These are phyloP conservation scores for Linum trigynum DNA, from an alignment of 345 rosid species.

Conservation along the genomic window DNA sequence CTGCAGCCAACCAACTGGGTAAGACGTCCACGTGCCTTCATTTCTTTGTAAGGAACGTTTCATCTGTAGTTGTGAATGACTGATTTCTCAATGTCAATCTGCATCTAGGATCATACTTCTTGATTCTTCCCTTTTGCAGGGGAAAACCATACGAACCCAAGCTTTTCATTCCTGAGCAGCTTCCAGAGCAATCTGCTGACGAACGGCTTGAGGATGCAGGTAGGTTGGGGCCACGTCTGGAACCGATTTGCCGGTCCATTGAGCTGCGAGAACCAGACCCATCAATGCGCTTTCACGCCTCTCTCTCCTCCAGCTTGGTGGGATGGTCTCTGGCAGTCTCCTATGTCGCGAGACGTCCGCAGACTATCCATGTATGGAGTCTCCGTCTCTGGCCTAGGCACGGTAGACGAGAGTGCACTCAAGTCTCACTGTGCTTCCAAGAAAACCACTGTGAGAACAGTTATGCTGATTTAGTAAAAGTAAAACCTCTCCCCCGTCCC, in stretches of 20 bases:
- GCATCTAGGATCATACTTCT: slow-evolving; percentile 4
- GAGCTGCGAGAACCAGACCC: slow-evolving; percentile 61
- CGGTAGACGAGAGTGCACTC: slow-evolving; percentile 52
- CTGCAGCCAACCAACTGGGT: slow-evolving; percentile 81
- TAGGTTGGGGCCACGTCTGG: slow-evolving; percentile 98
- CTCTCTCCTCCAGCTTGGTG: slow-evolving; percentile 97
- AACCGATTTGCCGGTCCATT: slow-evolving; percentile 89
- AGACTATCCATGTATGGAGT: slow-evolving; percentile 60
- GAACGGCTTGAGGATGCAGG: slow-evolving; percentile 63
- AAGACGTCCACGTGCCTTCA: slow-evolving; percentile 1
- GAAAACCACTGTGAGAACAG: slow-evolving; percentile 45
- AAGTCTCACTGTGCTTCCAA: slow-evolving; percentile 47
- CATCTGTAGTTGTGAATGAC: too few species aligned
- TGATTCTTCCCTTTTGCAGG: slow-evolving; percentile 30
- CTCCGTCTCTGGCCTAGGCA: slow-evolving; percentile 68
- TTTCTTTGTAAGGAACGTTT: too few species aligned
- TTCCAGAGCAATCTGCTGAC: slow-evolving; percentile 65
- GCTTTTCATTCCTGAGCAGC: slow-evolving; percentile 72
- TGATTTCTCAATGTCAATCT: not conserved
- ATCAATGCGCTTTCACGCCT: slow-evolving; percentile 84
- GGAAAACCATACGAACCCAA: slow-evolving; percentile 40
- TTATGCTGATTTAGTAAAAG: slow-evolving; percentile 26
- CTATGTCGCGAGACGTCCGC: slow-evolving; percentile 58
- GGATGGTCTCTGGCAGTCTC: slow-evolving; percentile 96
- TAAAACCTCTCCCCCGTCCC: not conserved